Base-by-base conservation (phyloP, 192 early-diverging fungal genomes). In the Linnemannia zychae region DNA sequence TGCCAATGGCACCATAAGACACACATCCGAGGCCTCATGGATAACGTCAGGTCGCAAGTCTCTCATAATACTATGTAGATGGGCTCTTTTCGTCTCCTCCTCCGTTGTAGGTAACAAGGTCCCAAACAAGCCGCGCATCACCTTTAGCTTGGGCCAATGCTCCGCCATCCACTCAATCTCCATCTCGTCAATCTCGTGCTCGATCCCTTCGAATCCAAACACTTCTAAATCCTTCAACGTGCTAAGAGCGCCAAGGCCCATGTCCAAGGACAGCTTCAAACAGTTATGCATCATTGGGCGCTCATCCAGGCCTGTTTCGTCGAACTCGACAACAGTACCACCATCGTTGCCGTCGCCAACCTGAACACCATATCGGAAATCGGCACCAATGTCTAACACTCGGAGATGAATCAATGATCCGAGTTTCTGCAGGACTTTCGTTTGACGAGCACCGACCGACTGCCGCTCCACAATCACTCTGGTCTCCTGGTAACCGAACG, bases 131-230 rank as follows among this genome's bases (percentile, higher is more conserved):
- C 74, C 74, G 6, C 33, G 18, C 74, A 75, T 75, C 16, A 75
- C 24, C 16, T 48, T 75, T 13, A 75, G 28, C 15, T 49, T 75
- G 2, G 40, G 28, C 74, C 57, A 75, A 1, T 9, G 24, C n/a
- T 75, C 33, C 3, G 40, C 40, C 72, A 74, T 74, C 72, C 72
- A 74, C 18, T 63, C 72, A 28, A 74, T 4, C 53, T 74, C 72
- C 6, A 15, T 5, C 72, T 65, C 15, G 7, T 20, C 37, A n/a
- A 74, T 40, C 18, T 37, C 18, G 38, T 74, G 53, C 4, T 74
- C 40, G 2, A 63, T 40, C 3, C 52, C 36, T 28, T 74, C 72
- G 24, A 74, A 74, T 24, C 72, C 72, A 73, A 73, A 53, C 28
- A 73, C 17, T 33, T 73, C 72, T 3, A 73, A 16, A 18, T 52